Percentiles rank a stretch among this genome's conserved stretches.
These are phyloP conservation scores for Exsudoporus frostii DNA, from an alignment of 768 basidiomycete species.

Conservation along the genomic window DNA sequence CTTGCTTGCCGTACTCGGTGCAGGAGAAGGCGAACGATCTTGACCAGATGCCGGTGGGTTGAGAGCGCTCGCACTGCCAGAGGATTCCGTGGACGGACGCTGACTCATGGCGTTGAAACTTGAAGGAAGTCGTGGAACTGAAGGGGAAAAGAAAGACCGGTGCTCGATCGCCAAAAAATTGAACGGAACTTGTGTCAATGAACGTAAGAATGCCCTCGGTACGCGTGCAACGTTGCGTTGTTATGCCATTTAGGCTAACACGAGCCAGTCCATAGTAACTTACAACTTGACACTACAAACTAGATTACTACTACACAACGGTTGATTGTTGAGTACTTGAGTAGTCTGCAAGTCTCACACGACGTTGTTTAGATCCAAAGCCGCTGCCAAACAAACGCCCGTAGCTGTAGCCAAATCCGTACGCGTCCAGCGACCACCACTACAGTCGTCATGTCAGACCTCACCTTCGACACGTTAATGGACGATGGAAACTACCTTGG, in stretches of 20 bases:
- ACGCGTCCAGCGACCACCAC: not conserved
- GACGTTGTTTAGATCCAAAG: conserved; percentile 32
- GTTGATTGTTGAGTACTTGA: not conserved
- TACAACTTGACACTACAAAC: not conserved
- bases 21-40: conserved; percentile 31
- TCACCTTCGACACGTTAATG: conserved; percentile 70
- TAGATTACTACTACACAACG: not conserved
- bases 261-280: no score
- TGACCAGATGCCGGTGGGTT: conserved; percentile 18
- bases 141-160: not conserved
- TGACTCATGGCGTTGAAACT: conserved; percentile 26
- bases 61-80: conserved; percentile 16
- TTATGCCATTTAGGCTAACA: not conserved
- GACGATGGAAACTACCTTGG: conserved; percentile 78
- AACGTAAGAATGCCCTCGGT: conserved; percentile 26
- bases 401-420: conserved; percentile 12
- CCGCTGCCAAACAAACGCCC: conserved; percentile 35
- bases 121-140: conserved; percentile 2
- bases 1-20: conserved; percentile 30
- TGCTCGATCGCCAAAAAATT: conserved; percentile 10
- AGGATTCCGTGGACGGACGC: conserved; percentile 29
- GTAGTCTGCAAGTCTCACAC: not conserved
- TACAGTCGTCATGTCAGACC: conserved; percentile 54
- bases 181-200: conserved; percentile 9
- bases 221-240: conserved; percentile 1